Evolutionary conservation across 2,329 filamentous ascomycete species (phyloP).

Genomic region (Verticillium klebahnii): DNA sequence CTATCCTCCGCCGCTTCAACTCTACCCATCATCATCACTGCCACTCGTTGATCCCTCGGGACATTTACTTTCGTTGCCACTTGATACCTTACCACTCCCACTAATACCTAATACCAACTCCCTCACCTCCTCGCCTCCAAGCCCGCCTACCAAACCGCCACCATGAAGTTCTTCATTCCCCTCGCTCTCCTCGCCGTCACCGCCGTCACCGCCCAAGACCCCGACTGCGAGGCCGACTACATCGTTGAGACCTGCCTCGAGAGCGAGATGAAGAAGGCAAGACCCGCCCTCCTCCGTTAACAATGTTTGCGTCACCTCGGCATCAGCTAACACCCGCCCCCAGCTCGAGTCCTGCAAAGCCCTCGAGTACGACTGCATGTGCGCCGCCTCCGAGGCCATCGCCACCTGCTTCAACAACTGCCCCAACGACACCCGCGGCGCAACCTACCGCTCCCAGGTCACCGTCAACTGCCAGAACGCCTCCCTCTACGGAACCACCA

Average conservation of each 20-base stretch:
- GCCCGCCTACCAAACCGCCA: conserved; percentile 13
- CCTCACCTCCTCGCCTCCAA: background rate
- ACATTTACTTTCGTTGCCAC: background rate
- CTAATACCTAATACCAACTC: background rate
- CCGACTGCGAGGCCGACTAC: conserved; percentile 37
- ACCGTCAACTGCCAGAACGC: conserved; percentile 41
- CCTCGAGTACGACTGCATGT: conserved; percentile 43
- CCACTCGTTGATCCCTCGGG: background rate
- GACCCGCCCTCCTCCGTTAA: background rate
- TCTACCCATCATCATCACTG: background rate
- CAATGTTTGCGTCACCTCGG: background rate
- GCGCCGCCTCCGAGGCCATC: conserved; percentile 37
- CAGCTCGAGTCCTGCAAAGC: conserved; percentile 30
- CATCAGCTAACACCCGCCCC: background rate
- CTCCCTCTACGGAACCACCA: conserved; percentile 33
- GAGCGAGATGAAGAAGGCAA: conserved; percentile 33
- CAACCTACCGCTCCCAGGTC: conserved; percentile 30
- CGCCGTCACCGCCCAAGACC: conserved; percentile 21
- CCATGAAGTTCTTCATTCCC: conserved; percentile 41
- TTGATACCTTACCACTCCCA: background rate
- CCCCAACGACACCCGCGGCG: conserved; percentile 39
- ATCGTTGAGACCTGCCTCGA: conserved; percentile 41
- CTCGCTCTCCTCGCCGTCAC: conserved; percentile 30
- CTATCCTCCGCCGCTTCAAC: background rate
- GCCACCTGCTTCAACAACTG: conserved; percentile 54